phyloP scores from a whole-genome alignment of 2,329 filamentous ascomycete genomes.

The Aureobasidium sp. region DNA sequence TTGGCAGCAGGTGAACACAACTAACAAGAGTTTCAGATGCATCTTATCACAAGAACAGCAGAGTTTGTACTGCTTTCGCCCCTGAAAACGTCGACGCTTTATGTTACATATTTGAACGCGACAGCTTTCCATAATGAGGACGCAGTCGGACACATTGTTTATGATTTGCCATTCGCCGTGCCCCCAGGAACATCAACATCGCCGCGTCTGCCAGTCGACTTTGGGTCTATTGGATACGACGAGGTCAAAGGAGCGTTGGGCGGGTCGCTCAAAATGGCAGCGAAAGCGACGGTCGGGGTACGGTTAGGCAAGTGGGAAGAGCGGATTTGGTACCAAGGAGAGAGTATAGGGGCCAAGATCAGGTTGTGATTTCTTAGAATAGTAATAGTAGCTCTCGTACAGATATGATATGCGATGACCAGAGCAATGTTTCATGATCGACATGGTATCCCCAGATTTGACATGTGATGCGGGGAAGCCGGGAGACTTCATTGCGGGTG shows the following conservation, averaged over 20 bases:
- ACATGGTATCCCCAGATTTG: conserved; percentile 3
- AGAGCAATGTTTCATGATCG: not conserved
- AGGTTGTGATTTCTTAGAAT: conserved; percentile 25
- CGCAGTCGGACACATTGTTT: conserved; percentile 67
- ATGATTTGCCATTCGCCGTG: conserved; percentile 65
- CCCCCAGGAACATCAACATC: conserved; percentile 58
- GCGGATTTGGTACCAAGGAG: conserved; percentile 48
- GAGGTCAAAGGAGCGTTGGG: conserved; percentile 73
- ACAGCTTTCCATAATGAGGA: conserved; percentile 74
- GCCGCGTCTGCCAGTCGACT: conserved; percentile 67
- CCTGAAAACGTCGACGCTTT: conserved; percentile 61
- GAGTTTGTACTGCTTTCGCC: conserved; percentile 78
- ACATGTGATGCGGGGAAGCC: not conserved
- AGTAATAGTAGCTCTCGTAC: not conserved
- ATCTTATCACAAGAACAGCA: conserved; percentile 78
- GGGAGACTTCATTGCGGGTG: not conserved
- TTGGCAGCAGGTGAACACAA: not conserved
- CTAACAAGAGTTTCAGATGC: conserved; percentile 41
- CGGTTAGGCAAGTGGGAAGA: conserved; percentile 68
- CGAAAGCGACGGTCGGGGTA: conserved; percentile 66
- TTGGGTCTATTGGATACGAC: conserved; percentile 73
- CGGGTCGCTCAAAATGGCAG: conserved; percentile 69
- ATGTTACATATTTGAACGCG: conserved; percentile 72
- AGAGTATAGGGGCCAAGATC: conserved; percentile 39
- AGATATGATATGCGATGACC: not conserved